Percentiles rank a stretch among this genome's conserved stretches.
These are phyloP conservation scores for Aspergillus pseudonomiae DNA, from an alignment of 2,329 filamentous ascomycete genomes.

Conservation along the genomic window DNA sequence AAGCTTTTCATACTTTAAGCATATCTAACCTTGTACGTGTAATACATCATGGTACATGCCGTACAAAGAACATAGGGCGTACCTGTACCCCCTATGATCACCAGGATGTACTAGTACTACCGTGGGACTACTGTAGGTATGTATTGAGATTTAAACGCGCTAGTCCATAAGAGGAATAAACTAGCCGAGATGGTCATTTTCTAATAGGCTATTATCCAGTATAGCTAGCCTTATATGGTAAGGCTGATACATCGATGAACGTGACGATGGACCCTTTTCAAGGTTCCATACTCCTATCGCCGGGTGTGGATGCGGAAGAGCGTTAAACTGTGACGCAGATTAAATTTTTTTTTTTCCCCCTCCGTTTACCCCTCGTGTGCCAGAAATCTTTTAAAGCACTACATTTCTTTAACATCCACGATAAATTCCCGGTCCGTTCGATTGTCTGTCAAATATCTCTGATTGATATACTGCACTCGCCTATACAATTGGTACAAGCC, in stretches of 20 bases:
- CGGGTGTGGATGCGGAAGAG: slow-evolving; percentile 9
- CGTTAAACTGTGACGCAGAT: slow-evolving; percentile 11
- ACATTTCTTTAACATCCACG: background rate
- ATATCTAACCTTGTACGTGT: background rate
- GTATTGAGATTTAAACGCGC: background rate
- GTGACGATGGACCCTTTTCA: background rate
- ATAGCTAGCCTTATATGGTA: background rate
- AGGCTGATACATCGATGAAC: background rate
- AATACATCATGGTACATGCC: background rate
- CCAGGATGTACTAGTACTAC: background rate
- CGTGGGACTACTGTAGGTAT: background rate
- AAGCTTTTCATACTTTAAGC: background rate
- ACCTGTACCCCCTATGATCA: no score
- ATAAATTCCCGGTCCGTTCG: background rate
- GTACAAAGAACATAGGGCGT: background rate
- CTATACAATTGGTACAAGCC: slow-evolving; percentile 4
- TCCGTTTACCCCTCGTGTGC: slow-evolving; percentile 6
- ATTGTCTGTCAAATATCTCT: background rate
- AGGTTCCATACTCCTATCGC: background rate
- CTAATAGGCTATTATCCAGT: background rate
- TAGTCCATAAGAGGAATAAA: background rate
- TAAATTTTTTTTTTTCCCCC: slow-evolving; percentile 7
- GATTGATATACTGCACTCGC: background rate
- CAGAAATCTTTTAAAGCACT: background rate
- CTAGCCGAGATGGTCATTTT: background rate